Evolutionary conservation across 768 basidiomycete species (phyloP), one percentile per base, ranked within the genome.

Genomic region (Lactarius akahatsu): DNA sequence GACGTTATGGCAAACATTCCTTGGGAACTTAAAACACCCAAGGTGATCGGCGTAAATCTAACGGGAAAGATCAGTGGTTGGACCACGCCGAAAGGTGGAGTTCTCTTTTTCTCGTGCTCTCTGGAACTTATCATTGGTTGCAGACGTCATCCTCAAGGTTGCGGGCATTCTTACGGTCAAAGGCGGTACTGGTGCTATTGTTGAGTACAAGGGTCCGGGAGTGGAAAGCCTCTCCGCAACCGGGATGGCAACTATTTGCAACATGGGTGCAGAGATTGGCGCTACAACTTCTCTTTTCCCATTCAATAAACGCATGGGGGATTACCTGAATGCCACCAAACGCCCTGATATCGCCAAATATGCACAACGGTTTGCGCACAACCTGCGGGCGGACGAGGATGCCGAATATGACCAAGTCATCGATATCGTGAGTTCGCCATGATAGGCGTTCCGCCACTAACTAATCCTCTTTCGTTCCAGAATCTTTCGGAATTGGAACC

Each of bases 211-310:
- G 72, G 96, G 96, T 70, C 78, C 94, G 74, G 96, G 96, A 83
- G 91, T 98, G 69, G 91, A 96, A 75, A 94, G 94, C 40, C 86
- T 99, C 67, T 97, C 95, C 57, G 94, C 91, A 85, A 99, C 96
- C 57, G 96, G 96, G 78, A 97, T 98, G 96, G 96, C 94, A 61
- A 98, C 96, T 26, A 96, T 99, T 74, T 98, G 96, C 79, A 99
- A 98, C 87, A 99, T 98, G 96, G 96, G 96, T 83, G 96, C 96
- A 72, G 96, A 99, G 80, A 98, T 98, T 74, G 96, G 96, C 76
- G 97, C 97, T 43, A 99, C 97, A 11, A 98, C 97, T 26, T 98
- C 96, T 20, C 80, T 98, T 72, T 99, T 99, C 93, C 97, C 97
- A 73, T 98, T 91, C 88, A 99, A 98, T 82, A 77, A 81, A 71